Evolutionary conservation across 306 rosid genomes (phyloP).

Genomic region (Casuarina equisetifolia): DNA sequence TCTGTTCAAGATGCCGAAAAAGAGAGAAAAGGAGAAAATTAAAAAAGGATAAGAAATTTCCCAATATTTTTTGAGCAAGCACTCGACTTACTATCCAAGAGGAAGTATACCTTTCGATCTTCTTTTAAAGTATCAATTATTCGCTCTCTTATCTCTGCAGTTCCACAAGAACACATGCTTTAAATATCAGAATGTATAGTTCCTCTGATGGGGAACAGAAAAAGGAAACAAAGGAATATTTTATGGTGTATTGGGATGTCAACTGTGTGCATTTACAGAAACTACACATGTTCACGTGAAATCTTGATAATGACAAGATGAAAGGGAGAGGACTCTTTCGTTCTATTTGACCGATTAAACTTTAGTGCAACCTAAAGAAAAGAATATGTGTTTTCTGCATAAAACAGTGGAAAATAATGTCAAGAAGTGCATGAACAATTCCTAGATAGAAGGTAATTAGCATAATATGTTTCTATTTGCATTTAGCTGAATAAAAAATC

Average conservation of each 20-base stretch:
- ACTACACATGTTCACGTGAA: background rate
- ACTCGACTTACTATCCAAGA: constrained; percentile 14
- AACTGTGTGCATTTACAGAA: background rate
- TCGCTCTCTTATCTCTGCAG: constrained; percentile 81
- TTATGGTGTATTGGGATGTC: background rate
- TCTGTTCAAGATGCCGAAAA: constrained; percentile 51
- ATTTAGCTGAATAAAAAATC: too few species aligned
- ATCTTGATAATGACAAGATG: background rate
- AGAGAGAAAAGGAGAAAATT: background rate
- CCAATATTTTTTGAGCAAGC: constrained; percentile 14
- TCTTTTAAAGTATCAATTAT: constrained; percentile 82
- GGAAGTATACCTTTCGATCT: constrained; percentile 61
- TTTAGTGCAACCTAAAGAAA: background rate
- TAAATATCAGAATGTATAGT: background rate
- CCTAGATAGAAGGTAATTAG: background rate
- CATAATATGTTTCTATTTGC: background rate
- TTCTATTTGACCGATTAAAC: constrained; percentile 8
- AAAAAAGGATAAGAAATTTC: constrained; percentile 19
- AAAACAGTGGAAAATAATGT: background rate
- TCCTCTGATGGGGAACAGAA: background rate
- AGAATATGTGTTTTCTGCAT: background rate
- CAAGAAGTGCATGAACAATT: background rate
- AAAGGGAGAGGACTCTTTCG: background rate
- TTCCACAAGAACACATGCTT: constrained; percentile 31
- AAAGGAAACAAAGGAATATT: constrained; percentile 16